Conservation (phyloP, 2,329 filamentous ascomycete species). For the Aspergillus unguis region DNA sequence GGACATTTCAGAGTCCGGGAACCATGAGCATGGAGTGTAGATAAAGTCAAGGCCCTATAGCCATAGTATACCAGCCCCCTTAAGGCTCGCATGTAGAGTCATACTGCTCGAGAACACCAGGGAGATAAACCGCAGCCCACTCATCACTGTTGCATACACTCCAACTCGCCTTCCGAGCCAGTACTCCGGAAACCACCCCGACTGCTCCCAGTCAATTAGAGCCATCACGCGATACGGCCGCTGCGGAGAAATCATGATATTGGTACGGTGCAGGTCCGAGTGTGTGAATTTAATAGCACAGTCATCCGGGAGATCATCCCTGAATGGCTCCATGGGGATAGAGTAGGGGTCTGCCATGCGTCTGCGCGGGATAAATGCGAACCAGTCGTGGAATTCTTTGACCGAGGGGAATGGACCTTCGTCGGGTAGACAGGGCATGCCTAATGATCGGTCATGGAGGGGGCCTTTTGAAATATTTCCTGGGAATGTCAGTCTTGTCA, state of each 20-base stretch:
- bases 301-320: slow-evolving; percentile 29
- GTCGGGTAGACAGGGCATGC: slow-evolving; percentile 16
- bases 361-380: slow-evolving; percentile 23
- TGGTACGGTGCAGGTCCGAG: slow-evolving; percentile 34
- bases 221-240: slow-evolving; percentile 22
- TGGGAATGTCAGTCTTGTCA: not conserved
- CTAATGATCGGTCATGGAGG: slow-evolving; percentile 26
- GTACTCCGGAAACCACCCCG: slow-evolving; percentile 31
- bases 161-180: slow-evolving; percentile 22
- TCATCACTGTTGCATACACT: slow-evolving; percentile 17
- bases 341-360: slow-evolving; percentile 25
- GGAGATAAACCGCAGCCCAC: slow-evolving; percentile 29
- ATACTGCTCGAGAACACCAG: slow-evolving; percentile 30
- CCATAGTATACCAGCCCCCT: slow-evolving; percentile 29
- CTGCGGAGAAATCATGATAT: slow-evolving; percentile 28
- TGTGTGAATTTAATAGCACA: slow-evolving; percentile 34
- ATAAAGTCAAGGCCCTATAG: slow-evolving; percentile 16
- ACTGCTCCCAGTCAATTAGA: slow-evolving; percentile 33
- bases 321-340: slow-evolving; percentile 26
- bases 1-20: no score
- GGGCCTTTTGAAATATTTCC: slow-evolving; percentile 17
- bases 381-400: slow-evolving; percentile 34
- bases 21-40: no score
- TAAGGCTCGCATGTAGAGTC: slow-evolving; percentile 26
- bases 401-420: slow-evolving; percentile 30